phyloP scores from a whole-genome alignment of 208 protist species.

The Leishmania tropica region DNA sequence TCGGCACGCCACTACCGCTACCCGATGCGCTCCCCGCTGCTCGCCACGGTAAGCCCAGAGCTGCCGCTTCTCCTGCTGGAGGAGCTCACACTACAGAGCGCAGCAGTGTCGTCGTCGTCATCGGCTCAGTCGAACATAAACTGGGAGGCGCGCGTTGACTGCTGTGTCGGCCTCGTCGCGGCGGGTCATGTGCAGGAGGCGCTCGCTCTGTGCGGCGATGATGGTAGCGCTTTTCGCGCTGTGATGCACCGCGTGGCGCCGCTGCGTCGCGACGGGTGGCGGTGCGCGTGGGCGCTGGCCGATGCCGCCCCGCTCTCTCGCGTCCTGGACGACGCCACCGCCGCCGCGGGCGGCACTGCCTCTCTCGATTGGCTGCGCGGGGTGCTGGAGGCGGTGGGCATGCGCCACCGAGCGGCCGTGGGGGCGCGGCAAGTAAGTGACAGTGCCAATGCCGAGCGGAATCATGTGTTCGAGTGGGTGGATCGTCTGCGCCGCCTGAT shows the following conservation, averaged over 20 bases:
- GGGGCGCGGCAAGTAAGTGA: neutral
- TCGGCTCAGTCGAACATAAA: slow-evolving; percentile 5
- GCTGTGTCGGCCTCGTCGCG: slow-evolving; percentile 39
- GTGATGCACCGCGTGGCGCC: slow-evolving; percentile 21
- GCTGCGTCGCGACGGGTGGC: slow-evolving; percentile 35
- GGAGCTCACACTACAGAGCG: slow-evolving; percentile 24
- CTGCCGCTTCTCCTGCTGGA: slow-evolving; percentile 53
- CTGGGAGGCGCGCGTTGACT: slow-evolving; percentile 36
- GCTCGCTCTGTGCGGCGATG: slow-evolving; percentile 32
- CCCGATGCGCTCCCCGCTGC: slow-evolving; percentile 49
- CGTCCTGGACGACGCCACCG: slow-evolving; percentile 4
- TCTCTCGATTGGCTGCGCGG: slow-evolving; percentile 28
- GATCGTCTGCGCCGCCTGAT: slow-evolving; percentile 18
- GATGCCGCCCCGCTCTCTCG: slow-evolving; percentile 28
- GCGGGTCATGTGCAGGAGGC: slow-evolving; percentile 35
- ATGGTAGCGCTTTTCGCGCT: slow-evolving; percentile 27
- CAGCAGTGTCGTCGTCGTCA: neutral
- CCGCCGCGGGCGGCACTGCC: neutral
- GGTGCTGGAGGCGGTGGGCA: slow-evolving; percentile 22
- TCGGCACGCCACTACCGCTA: slow-evolving; percentile 49
- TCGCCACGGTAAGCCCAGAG: slow-evolving; percentile 45
- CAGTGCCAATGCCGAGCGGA: neutral
- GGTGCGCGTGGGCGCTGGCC: slow-evolving; percentile 32
- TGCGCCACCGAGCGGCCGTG: slow-evolving; percentile 15
- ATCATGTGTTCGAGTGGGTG: slow-evolving; percentile 28